Evolutionary conservation across 78 protist species (phyloP), one percentile per base, ranked within the genome.

Genomic region (Diacronema lutheri): DNA sequence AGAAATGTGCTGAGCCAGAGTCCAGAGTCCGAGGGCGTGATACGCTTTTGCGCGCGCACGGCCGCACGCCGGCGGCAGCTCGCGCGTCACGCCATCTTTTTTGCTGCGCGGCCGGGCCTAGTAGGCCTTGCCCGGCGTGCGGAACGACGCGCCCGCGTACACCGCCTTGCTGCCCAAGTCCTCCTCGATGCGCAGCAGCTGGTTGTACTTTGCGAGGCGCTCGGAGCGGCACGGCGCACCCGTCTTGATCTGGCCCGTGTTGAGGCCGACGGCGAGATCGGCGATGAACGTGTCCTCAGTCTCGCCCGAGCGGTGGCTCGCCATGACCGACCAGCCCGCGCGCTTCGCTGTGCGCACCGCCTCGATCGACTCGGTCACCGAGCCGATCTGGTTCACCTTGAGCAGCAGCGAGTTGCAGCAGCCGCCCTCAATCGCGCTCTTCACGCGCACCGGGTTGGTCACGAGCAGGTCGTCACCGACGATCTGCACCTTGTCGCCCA

Each of bases 381-480:
- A 29, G 81, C 99, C 98, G 86, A 97, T 97, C 93, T 97, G 98
- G 95, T 96, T 96, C 82, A 97, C 76, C 96, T 98, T 98, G 81
- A 98, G 96, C 37, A 98, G 92, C 29, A 98, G 96, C 73, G 97
- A 86, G 88, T 93, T 96, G 93, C 97, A 92, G 19, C 98, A 91
- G 86, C 89, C 88, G 92, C 89, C 78, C 66, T 95, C 96, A 44
- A 96, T 86, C 78, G 97, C 99, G 72, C 16, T 78, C 81, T 68
- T 16, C 76, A 98, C 95, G 86, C 96, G 95, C 91, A 91, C 14
- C 26, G 95, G 90, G 95, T 98, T 98, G 79, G 99, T 97, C 40
- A 95, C 97, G 44, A 89, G 55, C 77, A 98, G 89, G 89, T 98
- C 99, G 69, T 98, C 99, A 61, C 99, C 99, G 35, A 98, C 99